phyloP scores from a whole-genome alignment of 208 protist species.

The Wallacemonas collosoma region DNA sequence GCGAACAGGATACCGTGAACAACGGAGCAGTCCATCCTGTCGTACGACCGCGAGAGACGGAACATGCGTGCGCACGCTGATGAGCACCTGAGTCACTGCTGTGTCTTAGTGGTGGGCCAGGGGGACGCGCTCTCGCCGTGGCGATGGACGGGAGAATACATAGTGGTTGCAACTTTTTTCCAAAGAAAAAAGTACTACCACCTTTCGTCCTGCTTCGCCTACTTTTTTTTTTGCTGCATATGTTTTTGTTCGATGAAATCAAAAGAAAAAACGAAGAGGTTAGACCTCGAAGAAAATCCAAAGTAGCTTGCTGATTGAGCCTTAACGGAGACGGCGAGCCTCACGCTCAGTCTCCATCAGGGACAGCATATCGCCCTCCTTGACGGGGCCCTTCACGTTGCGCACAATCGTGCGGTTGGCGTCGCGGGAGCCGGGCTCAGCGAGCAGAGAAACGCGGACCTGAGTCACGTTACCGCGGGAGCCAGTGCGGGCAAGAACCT shows the following conservation, averaged over 20 bases:
- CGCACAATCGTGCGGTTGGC: constrained; percentile 97
- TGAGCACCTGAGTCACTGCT: too few relatives aligned
- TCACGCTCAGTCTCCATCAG: constrained; percentile 99
- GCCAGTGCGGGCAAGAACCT: constrained; percentile 99
- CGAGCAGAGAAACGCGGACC: constrained; percentile 96
- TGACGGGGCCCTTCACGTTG: constrained; percentile 99
- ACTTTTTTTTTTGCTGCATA: background rate
- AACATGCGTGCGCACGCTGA: too few relatives aligned
- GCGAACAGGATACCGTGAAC: too few relatives aligned
- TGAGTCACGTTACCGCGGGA: constrained; percentile 99
- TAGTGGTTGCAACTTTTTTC: too few relatives aligned
- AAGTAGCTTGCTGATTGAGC: constrained; percentile 7
- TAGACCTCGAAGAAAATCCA: constrained; percentile 28
- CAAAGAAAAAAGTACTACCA: too few relatives aligned
- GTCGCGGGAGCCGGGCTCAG: constrained; percentile 85
- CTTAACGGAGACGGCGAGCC: constrained; percentile 98
- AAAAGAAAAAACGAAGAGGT: constrained; percentile 2
- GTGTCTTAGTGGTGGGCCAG: too few relatives aligned
- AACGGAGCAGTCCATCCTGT: too few relatives aligned
- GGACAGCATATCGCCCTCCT: constrained; percentile 98
- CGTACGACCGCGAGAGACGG: too few relatives aligned
- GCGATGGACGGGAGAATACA: too few relatives aligned
- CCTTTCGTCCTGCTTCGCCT: background rate
- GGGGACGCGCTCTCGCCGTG: too few relatives aligned
- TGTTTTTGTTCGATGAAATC: constrained; percentile 16